Base-by-base conservation (phyloP, 2,329 filamentous ascomycete species). In the Cryoendolithus antarcticus region DNA sequence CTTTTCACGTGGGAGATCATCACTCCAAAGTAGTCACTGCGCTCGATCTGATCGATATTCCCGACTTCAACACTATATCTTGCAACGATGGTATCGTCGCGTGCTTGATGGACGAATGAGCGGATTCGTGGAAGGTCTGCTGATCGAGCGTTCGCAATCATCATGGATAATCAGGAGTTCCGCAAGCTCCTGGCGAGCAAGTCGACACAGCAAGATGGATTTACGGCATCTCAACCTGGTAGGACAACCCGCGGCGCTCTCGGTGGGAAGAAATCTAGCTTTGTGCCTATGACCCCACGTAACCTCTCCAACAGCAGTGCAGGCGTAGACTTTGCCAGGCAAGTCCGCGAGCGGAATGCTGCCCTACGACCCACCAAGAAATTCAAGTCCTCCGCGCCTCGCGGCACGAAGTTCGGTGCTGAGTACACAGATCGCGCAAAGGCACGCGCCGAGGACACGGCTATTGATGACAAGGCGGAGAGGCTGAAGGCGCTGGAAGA, bases 101-200 rank as follows among this genome's bases (percentile, higher is more conserved):
- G 15, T 19, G 5, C 15, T 3, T 19, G 15, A 19, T 19, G 15
- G 15, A 19, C 15, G 15, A 19, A 3, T 5, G 15, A 19, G 15
- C 15, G 5, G 15, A 19, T 5, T 19, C 15, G 15, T 19, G 15
- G 3, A 19, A 19, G 15, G 3, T 19, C 15, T 19, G 15, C 15
- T 19, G 5, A 19, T 19, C 15, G 15, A 19, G 15, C 15, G 15
- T 3, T 19, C 15, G 15, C 5, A 3, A 19, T 19, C 15, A 19
- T 19, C 15, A 19, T 98, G 91, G 93, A 96, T 60, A 96, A 96
- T 69, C 77, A 86, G 32, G 85, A 95, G 54, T 98, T 98, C 55
- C 81, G 91, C 39, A 81, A 82, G 47, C 72, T 96, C 5, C 62
- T 94, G 13, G 33, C 75, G 48, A 71, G 74, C 48, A 71, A 66